Base-by-base conservation (phyloP, 2,329 filamentous ascomycete species). In the Claviceps pusilla region DNA sequence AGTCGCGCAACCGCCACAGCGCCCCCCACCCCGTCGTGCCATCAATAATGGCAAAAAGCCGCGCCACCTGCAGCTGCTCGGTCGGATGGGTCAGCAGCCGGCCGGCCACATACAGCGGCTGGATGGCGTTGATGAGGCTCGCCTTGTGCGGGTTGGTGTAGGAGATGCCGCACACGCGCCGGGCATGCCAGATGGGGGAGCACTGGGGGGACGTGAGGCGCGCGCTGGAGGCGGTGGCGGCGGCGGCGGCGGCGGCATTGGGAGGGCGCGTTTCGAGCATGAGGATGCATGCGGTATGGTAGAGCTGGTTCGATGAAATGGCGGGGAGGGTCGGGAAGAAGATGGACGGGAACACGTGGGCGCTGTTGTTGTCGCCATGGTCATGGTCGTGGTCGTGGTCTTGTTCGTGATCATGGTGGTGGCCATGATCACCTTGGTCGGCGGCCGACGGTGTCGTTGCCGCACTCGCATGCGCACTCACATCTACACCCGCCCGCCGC, bases 271-370 rank as follows among this genome's bases (percentile, higher is more conserved):
- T 69, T 45, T 74, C 71, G 14, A 54, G 39, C 52, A 54, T 54
- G 12, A 54, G 59, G 2, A 78, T 71, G 52, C 71, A 75, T 4
- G 74, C 69, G 0, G 76, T 73, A 52, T 78, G 76, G 37, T 77
- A 77, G 0, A 77, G 64, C 52, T 77, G 76, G 52, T 77, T 78
- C 1, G 73, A 71, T 0, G 74, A 77, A 2, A 78, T 77, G 3
- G 74, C 75, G 0, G 73, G 72, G 65, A 70, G 73, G 48, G 74
- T 71, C 2, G 71, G 62, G 51, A 75, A 78, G 2, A 77, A 65
- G 4, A 77, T 71, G 7, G 70, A 66, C 1, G 73, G 73, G 52
- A 76, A 77, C 2, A 70, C 12, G 37, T 39, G 37, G 1, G 37
- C 10, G 12, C 6, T 39, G 12, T 37, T 11, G 16, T 39, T 12